phyloP scores from a whole-genome alignment of 176 grass and related monocot genomes.

The Zizania latifolia region DNA sequence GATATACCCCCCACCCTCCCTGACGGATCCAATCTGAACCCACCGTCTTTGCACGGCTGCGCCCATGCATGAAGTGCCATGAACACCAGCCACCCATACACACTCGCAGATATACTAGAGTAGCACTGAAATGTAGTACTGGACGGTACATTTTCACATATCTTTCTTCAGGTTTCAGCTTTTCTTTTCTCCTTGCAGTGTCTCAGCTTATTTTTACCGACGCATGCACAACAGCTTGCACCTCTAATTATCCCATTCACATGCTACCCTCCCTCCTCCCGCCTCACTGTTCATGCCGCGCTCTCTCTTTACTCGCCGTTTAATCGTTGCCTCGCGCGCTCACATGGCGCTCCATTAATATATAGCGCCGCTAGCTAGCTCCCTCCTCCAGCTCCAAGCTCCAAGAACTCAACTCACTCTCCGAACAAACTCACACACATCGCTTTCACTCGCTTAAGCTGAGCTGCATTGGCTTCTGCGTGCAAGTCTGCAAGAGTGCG shows the following conservation, averaged over 20 bases:
- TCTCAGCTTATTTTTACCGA: conserved; percentile 14
- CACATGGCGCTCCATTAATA: conserved; percentile 55
- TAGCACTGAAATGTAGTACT: background rate
- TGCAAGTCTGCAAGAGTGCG: background rate
- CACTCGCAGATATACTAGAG: background rate
- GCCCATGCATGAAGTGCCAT: background rate
- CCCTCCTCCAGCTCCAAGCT: conserved; percentile 37
- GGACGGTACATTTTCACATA: background rate
- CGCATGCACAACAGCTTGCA: background rate
- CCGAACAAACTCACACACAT: background rate
- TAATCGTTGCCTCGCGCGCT: conserved; percentile 27
- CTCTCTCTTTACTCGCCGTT: conserved; percentile 39
- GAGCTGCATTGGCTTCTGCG: background rate
- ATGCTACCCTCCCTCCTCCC: conserved; percentile 3
- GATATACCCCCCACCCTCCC: conserved; percentile 19
- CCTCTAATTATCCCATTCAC: conserved; percentile 51
- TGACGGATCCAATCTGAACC: conserved; percentile 9
- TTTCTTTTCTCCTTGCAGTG: background rate
- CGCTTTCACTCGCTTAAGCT: background rate
- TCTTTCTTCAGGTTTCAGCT: background rate
- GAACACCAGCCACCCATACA: background rate
- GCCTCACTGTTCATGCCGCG: conserved; percentile 13
- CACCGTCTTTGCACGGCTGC: no score
- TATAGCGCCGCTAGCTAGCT: conserved; percentile 25
- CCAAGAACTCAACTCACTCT: conserved; percentile 19